phyloP scores from a whole-genome alignment of 2,329 filamentous ascomycete species.

The Tricladium varicosporioides region DNA sequence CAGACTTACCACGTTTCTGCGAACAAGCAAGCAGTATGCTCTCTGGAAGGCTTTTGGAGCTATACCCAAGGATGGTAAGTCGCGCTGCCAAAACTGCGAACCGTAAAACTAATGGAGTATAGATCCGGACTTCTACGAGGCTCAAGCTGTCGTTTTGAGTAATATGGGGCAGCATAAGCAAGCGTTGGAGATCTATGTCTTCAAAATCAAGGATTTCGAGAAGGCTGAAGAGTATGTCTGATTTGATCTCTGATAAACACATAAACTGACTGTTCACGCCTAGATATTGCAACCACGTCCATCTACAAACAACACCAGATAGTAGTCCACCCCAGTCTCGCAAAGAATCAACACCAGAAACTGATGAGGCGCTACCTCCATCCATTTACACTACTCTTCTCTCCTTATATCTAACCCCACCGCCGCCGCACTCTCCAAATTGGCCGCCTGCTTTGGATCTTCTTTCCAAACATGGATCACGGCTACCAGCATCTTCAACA shows the following conservation, averaged over 20 bases:
- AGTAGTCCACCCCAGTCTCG: conserved; percentile 34
- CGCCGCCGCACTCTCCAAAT: conserved; percentile 67
- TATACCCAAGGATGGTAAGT: conserved; percentile 75
- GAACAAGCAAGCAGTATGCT: conserved; percentile 76
- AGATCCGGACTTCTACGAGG: conserved; percentile 86
- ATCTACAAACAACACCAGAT: conserved; percentile 55
- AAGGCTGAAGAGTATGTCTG: conserved; percentile 86
- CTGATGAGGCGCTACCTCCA: conserved; percentile 56
- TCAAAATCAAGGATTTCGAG: conserved; percentile 79
- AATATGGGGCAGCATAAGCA: conserved; percentile 96
- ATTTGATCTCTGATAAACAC: not conserved
- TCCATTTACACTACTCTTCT: conserved; percentile 93
- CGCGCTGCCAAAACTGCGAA: not conserved
- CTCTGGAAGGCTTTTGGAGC: conserved; percentile 72
- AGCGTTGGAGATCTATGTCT: conserved; percentile 95
- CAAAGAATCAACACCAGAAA: conserved; percentile 42
- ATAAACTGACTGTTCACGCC: conserved; percentile 18
- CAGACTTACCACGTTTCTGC: conserved; percentile 72
- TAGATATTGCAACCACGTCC: conserved; percentile 85
- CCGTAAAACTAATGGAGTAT: conserved; percentile 12
- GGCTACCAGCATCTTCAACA: conserved; percentile 83
- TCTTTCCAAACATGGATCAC: conserved; percentile 88
- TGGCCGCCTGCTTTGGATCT: conserved; percentile 80
- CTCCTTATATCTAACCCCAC: conserved; percentile 82
- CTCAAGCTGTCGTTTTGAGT: conserved; percentile 84